Evolutionary conservation across 2,329 filamentous ascomycete species (phyloP).

Genomic region (Zymoseptoria brevis): DNA sequence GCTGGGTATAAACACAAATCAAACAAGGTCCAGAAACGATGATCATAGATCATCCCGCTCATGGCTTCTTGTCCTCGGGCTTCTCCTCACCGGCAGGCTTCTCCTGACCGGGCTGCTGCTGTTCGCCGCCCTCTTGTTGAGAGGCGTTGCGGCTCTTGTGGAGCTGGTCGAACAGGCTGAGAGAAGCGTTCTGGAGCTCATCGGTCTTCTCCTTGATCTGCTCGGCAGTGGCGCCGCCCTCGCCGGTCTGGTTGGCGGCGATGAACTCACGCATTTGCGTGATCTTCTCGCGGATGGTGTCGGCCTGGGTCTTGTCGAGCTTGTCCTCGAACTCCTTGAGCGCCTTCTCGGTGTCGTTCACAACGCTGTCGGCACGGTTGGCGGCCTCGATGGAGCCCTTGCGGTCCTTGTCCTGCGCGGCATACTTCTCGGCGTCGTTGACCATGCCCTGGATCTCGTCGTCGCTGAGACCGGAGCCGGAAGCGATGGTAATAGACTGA

Average conservation of each 20-base stretch:
- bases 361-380: constrained; percentile 92
- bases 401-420: constrained; percentile 90
- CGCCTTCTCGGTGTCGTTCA: constrained; percentile 97
- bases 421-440: constrained; percentile 93
- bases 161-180: constrained; percentile 99
- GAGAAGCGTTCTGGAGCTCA: constrained; percentile 87
- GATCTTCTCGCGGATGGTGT: constrained; percentile 95
- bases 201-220: constrained; percentile 99
- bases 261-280: constrained; percentile 71
- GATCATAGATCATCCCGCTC: constrained; percentile 19
- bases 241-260: constrained; percentile 87
- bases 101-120: constrained; percentile 33
- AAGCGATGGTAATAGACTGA: constrained; percentile 98
- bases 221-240: constrained; percentile 74
- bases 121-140: constrained; percentile 37
- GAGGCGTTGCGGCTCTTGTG: constrained; percentile 72
- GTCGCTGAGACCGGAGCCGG: constrained; percentile 92
- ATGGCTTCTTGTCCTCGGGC: constrained; percentile 33
- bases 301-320: constrained; percentile 92
- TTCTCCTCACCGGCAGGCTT: constrained; percentile 61
- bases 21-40: constrained; percentile 6
- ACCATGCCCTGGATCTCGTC: constrained; percentile 96
- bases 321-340: constrained; percentile 93
- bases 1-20: constrained; percentile 19
- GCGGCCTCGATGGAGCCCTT: constrained; percentile 91